Conservation (phyloP, 2,329 filamentous ascomycete species). For the Atkinsonella texensis region DNA sequence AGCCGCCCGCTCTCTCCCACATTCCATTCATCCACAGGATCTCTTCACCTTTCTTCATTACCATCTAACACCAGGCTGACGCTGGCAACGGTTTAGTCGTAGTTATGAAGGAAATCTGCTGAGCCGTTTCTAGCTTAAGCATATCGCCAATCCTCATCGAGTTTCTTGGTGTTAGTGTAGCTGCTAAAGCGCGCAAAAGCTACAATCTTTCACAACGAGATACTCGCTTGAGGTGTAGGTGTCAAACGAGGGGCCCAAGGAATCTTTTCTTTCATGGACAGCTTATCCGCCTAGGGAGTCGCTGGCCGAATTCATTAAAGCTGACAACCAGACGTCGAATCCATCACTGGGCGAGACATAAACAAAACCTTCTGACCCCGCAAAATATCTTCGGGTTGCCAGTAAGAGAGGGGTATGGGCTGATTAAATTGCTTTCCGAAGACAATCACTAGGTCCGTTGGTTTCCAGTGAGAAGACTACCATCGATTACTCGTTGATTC, state of each 20-base stretch:
- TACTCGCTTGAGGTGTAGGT: not conserved
- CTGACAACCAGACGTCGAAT: not conserved
- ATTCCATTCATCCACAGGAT: conserved; percentile 4
- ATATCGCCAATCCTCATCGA: not conserved
- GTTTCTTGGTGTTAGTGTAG: not conserved
- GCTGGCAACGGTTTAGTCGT: not conserved
- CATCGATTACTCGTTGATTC: too few species aligned
- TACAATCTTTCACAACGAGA: not conserved
- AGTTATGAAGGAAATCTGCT: not conserved
- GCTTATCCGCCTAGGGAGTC: not conserved
- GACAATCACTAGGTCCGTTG: not conserved
- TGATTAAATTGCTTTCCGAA: not conserved
- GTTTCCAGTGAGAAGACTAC: not conserved
- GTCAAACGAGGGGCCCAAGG: not conserved
- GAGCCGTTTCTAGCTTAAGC: not conserved
- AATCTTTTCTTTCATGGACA: too few species aligned
- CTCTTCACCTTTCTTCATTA: not conserved
- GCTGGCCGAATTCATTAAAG: not conserved
- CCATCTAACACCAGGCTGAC: not conserved
- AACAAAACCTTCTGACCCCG: not conserved
- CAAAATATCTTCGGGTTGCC: not conserved
- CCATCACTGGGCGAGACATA: not conserved
- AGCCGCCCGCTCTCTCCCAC: conserved; percentile 3
- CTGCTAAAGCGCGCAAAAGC: not conserved
- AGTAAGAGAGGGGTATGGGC: conserved; percentile 1